Conservation (phyloP, 1,284 basidiomycete genomes). For the Agroathelia rolfsii region DNA sequence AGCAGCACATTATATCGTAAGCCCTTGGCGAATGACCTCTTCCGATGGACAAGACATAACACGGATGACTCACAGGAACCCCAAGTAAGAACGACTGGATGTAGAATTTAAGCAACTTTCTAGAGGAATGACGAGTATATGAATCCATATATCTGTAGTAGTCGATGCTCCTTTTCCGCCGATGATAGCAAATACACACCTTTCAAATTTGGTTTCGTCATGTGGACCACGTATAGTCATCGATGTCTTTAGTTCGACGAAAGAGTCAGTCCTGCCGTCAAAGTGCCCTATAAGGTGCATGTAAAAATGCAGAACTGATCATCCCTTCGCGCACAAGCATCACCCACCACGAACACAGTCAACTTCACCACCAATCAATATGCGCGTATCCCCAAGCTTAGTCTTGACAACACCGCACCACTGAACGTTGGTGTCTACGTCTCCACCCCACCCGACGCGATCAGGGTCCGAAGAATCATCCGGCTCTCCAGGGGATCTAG, state of each 20-base stretch:
- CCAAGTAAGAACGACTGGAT: slow-evolving; percentile 92
- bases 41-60: slow-evolving; percentile 2
- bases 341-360: slow-evolving; percentile 78
- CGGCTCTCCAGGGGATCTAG: too few relatives aligned
- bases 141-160: slow-evolving; percentile 8
- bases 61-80: slow-evolving; percentile 57
- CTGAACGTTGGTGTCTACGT: slow-evolving; percentile 90
- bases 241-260: slow-evolving; percentile 93
- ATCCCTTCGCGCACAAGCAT: slow-evolving; percentile 8
- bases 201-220: slow-evolving; percentile 76
- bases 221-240: slow-evolving; percentile 59
- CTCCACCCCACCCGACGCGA: slow-evolving; percentile 67
- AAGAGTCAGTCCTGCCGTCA: slow-evolving; percentile 48
- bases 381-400: slow-evolving; percentile 70
- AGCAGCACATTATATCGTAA: slow-evolving; percentile 1
- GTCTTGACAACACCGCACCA: slow-evolving; percentile 94
- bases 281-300: slow-evolving; percentile 36
- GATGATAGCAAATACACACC: slow-evolving; percentile 32
- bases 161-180: too few relatives aligned
- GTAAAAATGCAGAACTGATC: slow-evolving; percentile 1
- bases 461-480: slow-evolving; percentile 15
- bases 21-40: slow-evolving; percentile 3
- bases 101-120: slow-evolving; percentile 92
- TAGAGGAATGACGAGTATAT: slow-evolving; percentile 19
- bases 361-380: slow-evolving; percentile 90